Conservation (phyloP, 192 early-diverging fungal species). For the Linnemannia elongata region DNA sequence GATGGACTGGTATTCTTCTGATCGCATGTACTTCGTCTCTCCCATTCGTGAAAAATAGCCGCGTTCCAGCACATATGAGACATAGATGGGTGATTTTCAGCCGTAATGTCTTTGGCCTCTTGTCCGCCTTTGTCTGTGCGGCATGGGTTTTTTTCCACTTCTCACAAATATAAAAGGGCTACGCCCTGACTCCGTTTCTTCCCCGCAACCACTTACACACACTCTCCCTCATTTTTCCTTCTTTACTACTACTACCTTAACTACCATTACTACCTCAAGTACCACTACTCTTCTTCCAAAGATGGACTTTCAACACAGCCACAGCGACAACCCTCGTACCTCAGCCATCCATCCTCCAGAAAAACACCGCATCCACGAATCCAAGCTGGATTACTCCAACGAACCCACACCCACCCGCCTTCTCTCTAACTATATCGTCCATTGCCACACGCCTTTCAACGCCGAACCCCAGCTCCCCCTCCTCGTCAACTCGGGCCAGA, state of each 20-base stretch:
- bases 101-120: not conserved
- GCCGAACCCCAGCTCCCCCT: conserved; percentile 79
- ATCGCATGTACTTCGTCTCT: not conserved
- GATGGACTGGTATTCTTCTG: not conserved
- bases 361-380: not conserved
- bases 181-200: not conserved
- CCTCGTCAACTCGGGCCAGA: conserved; percentile 70
- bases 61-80: not conserved
- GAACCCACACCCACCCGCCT: conserved; percentile 69
- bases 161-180: not conserved
- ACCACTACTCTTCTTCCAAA: not conserved
- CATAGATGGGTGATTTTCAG: not conserved
- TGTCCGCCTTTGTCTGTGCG: not conserved
- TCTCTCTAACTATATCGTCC: conserved; percentile 70
- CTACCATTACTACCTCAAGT: not conserved
- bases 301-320: not conserved
- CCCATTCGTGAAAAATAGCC: too few species aligned
- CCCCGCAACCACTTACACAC: not conserved
- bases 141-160: not conserved
- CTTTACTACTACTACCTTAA: not conserved
- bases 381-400: not conserved
- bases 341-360: not conserved
- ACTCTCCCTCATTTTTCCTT: not conserved
- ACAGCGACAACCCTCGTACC: not conserved
- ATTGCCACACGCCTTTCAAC: conserved; percentile 81